Evolutionary conservation across 768 basidiomycete genomes (phyloP).

Genomic region (Termitomyces sp.): DNA sequence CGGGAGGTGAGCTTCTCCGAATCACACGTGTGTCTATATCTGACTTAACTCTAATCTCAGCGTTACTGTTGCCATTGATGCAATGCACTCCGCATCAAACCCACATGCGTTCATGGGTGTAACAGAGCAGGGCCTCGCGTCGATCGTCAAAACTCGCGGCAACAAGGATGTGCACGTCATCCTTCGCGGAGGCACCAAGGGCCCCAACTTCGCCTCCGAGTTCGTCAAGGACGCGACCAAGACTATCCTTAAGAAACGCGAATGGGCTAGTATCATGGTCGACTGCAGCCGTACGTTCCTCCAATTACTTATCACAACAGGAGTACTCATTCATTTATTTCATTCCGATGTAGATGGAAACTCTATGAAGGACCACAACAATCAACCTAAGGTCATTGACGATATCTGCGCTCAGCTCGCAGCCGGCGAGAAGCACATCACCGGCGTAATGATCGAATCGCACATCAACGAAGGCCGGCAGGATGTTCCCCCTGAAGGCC

Average conservation of each 20-base stretch:
- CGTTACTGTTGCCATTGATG: slow-evolving; percentile 90
- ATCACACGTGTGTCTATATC: background rate
- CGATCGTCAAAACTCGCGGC: slow-evolving; percentile 89
- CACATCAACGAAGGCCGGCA: slow-evolving; percentile 91
- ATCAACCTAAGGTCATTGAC: slow-evolving; percentile 80
- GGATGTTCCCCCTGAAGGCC: slow-evolving; percentile 77
- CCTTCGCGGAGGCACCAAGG: slow-evolving; percentile 87
- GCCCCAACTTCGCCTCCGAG: slow-evolving; percentile 83
- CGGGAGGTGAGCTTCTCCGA: slow-evolving; percentile 54
- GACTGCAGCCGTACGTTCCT: slow-evolving; percentile 70
- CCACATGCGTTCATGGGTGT: slow-evolving; percentile 97
- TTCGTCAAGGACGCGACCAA: slow-evolving; percentile 63
- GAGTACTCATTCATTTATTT: too few species aligned
- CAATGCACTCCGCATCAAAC: slow-evolving; percentile 88
- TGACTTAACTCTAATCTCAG: slow-evolving; percentile 24
- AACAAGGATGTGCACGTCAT: slow-evolving; percentile 92
- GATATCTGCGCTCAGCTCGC: slow-evolving; percentile 72
- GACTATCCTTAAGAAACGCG: slow-evolving; percentile 61
- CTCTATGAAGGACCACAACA: slow-evolving; percentile 91
- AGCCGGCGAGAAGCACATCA: slow-evolving; percentile 68
- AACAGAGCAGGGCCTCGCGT: slow-evolving; percentile 83
- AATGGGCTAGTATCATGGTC: slow-evolving; percentile 76
- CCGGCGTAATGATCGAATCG: slow-evolving; percentile 97
- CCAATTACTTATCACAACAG: too few species aligned
- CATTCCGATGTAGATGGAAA: slow-evolving; percentile 71